Evolutionary conservation across 495 filamentous ascomycete species (phyloP), one percentile per base, ranked within the genome.

Genomic region (Friedmanniomyces endolithicus): DNA sequence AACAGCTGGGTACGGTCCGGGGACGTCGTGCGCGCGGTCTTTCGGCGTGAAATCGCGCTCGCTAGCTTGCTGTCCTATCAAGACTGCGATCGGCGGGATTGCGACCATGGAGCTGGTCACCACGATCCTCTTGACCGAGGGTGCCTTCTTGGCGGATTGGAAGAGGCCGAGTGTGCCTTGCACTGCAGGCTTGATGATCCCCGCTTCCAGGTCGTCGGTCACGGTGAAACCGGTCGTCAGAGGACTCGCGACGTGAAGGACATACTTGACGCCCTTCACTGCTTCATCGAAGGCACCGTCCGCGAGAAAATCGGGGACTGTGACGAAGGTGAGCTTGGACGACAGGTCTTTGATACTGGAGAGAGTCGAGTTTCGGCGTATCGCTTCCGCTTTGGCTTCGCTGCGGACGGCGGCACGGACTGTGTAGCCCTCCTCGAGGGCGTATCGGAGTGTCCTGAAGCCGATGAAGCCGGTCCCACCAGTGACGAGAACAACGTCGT

Each of bases 221-320:
- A 47, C 40, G n/a, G 53, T 55, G 31, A 46, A 47, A 22, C 62
- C 63, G 9, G 56, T 52, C 20, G 61, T 24, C 19, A 66, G 34
- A 0, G 78, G 76, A 39, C 75, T 75, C 0, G 78, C 77, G 27
- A 75, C 60, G 58, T 81, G 78, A 53, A 80, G 70, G 52, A 78
- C 67, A 54, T 72, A 72, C 23, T 67, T 71, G 0, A 71, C 73
- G 33, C 65, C 74, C 35, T 73, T 63, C 23, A 76, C 67, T 11
- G 72, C 74, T 20, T 69, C 50, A 50, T 75, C 68, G 58, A 73
- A 79, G 12, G 73, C 73, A 8, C 67, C 68, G 0, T 68, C 56
- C 1, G 59, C 63, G 0, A 69, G 52, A 41, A 79, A 70, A 56
- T 79, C 74, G 29, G 76, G 72, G 1, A 81, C 68, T 19, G 75